phyloP scores from a whole-genome alignment of 2,329 filamentous ascomycete species.

The Emmonsia crescens region DNA sequence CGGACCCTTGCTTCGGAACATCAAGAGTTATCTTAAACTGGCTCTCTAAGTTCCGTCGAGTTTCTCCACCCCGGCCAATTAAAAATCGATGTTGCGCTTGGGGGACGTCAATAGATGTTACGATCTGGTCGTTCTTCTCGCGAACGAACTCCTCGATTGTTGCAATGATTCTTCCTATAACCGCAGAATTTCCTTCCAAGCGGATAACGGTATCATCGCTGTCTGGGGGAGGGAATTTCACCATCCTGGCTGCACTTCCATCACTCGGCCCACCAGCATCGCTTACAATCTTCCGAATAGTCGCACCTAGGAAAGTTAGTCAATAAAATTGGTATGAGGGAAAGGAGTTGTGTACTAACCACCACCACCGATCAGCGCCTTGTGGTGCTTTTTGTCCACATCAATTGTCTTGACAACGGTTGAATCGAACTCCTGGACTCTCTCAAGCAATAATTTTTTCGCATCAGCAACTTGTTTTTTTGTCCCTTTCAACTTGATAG shows the following conservation, averaged over 20 bases:
- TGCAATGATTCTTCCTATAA: slow-evolving; percentile 81
- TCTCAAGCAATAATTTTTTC: slow-evolving; percentile 80
- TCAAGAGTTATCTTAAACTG: slow-evolving; percentile 81
- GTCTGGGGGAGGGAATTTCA: slow-evolving; percentile 89
- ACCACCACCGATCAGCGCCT: slow-evolving; percentile 74
- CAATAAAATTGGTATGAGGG: slow-evolving; percentile 6
- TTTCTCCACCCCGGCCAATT: slow-evolving; percentile 85
- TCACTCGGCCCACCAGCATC: slow-evolving; percentile 85
- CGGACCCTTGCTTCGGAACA: slow-evolving; percentile 79
- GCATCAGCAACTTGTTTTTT: slow-evolving; percentile 84
- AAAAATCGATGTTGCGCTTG: slow-evolving; percentile 81
- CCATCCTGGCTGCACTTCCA: slow-evolving; percentile 72
- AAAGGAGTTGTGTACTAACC: slow-evolving; percentile 49
- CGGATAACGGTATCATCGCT: slow-evolving; percentile 73
- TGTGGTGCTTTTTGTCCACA: slow-evolving; percentile 91
- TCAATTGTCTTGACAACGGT: slow-evolving; percentile 77
- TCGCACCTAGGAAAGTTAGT: slow-evolving; percentile 55
- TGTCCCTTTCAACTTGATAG: slow-evolving; percentile 86
- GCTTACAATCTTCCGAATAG: slow-evolving; percentile 74
- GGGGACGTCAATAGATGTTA: slow-evolving; percentile 68
- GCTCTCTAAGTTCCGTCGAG: slow-evolving; percentile 71
- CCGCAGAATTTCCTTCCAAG: slow-evolving; percentile 68
- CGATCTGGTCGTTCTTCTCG: slow-evolving; percentile 75
- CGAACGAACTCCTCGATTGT: slow-evolving; percentile 71
- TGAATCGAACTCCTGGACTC: slow-evolving; percentile 76